phyloP scores from a whole-genome alignment of 106 monocot species.

The Phalaenopsis equestris region DNA sequence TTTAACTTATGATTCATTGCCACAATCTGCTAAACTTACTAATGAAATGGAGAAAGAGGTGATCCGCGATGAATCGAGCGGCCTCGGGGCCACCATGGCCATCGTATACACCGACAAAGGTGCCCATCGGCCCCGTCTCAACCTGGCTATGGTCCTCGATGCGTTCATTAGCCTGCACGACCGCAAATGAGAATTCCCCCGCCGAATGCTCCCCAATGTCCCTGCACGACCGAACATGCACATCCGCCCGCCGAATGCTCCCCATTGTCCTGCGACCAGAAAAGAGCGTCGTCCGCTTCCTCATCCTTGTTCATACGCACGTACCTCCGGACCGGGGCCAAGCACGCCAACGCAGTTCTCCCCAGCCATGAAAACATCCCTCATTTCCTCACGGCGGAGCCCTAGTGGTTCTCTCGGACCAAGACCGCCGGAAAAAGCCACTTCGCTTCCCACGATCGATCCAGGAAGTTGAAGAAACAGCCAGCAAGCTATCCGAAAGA shows the following conservation, averaged over 20 bases:
- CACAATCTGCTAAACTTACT: neutral
- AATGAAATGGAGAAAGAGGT: constrained; percentile 12
- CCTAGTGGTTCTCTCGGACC: neutral
- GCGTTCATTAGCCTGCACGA: constrained; percentile 71
- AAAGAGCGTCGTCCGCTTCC: constrained; percentile 37
- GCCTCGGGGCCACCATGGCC: constrained; percentile 24
- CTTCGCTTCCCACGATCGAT: neutral
- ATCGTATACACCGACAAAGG: constrained; percentile 35
- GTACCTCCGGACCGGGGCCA: constrained; percentile 58
- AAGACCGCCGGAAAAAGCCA: constrained; percentile 1
- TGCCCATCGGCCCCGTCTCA: constrained; percentile 47
- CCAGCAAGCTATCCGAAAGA: neutral
- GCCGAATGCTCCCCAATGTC: constrained; percentile 55
- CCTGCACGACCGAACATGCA: too few species aligned
- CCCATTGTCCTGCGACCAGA: constrained; percentile 72
- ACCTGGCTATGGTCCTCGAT: constrained; percentile 91
- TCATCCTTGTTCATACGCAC: constrained; percentile 79
- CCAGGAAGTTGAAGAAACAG: neutral
- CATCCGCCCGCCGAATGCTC: constrained; percentile 63
- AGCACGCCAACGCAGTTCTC: constrained; percentile 51
- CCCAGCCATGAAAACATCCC: constrained; percentile 74
- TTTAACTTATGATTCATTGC: neutral
- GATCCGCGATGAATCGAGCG: constrained; percentile 12
- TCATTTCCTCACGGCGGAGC: constrained; percentile 48
- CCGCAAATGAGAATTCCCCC: constrained; percentile 79